Evolutionary conservation across 768 basidiomycete species (phyloP), one percentile per base, ranked within the genome.

Genomic region (Russula foetens): DNA sequence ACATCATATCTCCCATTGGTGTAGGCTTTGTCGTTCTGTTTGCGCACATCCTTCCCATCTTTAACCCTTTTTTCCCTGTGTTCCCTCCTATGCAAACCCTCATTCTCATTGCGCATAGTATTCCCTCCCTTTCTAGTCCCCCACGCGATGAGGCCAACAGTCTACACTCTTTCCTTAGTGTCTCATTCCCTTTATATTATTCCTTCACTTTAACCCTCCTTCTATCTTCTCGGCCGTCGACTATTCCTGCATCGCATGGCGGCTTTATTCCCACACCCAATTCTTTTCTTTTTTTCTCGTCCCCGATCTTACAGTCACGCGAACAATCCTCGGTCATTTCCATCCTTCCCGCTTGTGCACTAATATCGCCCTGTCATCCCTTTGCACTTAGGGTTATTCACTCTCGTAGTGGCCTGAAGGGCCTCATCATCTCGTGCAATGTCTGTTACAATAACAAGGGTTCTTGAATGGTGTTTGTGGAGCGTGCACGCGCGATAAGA

Each of bases 101-200:
- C 80, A 77, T 78, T 79, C 81, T 81, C 77, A 56, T 58, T 46
- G 78, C 84, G 84, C 81, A 75, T 77, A 74, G 69, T 76, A 75
- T 69, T 76, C 75, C 74, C 71, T 74, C 72, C 69, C 70, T 75
- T 69, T 72, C 71, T 68, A 68, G 72, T 75, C 77, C 75, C 72
- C 72, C 76, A 75, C 75, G 75, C 76, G 77, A 79, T 75, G 74
- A 78, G 77, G 75, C 76, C 77, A 76, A 82, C 79, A 81, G 74
- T 76, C 73, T 76, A 73, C 74, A 72, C 70, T 75, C 76, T 71
- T 71, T 71, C 69, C 68, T 71, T 69, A 67, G 69, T 73, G 69
- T 71, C 68, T 74, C 79, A 79, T 77, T 80, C 81, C 77, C 75
- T 83, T 82, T 85, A 84, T 82, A 78, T 90, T 89, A 89, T 89